Evolutionary conservation across 164 flowering plant genomes (phyloP).

Genomic region (Vitis cinerea): DNA sequence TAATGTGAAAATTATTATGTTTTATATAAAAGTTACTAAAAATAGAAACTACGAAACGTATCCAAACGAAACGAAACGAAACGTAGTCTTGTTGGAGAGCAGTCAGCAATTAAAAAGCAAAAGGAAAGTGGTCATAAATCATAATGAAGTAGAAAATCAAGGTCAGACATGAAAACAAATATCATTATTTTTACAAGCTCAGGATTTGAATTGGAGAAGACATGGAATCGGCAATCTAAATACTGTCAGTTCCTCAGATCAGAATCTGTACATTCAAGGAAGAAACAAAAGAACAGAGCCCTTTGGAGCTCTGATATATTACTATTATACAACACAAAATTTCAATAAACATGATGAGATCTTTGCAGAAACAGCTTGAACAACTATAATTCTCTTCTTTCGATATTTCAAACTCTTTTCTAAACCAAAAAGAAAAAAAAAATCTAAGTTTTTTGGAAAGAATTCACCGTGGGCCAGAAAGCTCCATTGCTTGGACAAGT

Average conservation of each 20-base stretch:
- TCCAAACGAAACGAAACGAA: no score
- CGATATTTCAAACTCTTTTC: neutral
- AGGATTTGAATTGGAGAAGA: neutral
- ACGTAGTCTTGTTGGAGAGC: no score
- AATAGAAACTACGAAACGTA: no score
- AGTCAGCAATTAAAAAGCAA: no score
- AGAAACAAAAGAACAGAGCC: conserved; percentile 10
- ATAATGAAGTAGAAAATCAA: no score
- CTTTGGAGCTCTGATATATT: conserved; percentile 16
- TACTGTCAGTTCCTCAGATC: conserved; percentile 17
- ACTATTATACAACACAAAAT: conserved; percentile 22
- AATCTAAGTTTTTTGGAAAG: neutral
- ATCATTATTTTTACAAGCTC: neutral
- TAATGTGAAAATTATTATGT: no score
- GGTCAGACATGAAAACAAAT: no score
- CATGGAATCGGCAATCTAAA: conserved; percentile 10
- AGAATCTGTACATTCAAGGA: conserved; percentile 29
- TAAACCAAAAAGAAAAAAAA: neutral
- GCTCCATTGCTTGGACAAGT: conserved; percentile 78
- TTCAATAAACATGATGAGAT: neutral
- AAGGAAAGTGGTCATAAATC: neutral
- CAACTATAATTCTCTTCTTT: conserved; percentile 9
- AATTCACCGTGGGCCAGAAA: conserved; percentile 72
- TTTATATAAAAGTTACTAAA: no score
- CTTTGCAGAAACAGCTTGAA: neutral